phyloP scores from a whole-genome alignment of 2,329 filamentous ascomycete species.

The Neonectria coccinea region DNA sequence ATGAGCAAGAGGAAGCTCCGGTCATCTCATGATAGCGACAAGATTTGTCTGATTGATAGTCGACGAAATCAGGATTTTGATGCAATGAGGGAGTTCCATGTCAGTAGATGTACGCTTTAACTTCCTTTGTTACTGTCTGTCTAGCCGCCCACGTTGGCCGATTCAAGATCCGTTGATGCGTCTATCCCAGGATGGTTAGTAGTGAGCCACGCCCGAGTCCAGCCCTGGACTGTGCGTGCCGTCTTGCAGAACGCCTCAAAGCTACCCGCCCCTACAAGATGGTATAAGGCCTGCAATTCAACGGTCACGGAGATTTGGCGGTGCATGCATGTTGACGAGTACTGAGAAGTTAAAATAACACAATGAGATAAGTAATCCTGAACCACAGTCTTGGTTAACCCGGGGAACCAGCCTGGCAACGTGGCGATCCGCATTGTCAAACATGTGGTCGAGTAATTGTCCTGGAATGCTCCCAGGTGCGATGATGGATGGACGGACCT shows the following conservation, averaged over 20 bases:
- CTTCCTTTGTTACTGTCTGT: too few species aligned
- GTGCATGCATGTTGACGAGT: background rate
- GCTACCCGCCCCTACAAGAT: background rate
- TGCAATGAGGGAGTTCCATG: too few species aligned
- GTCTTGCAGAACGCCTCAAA: slow-evolving; percentile 15
- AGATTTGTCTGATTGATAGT: too few species aligned
- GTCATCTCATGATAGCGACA: too few species aligned
- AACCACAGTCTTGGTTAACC: slow-evolving; percentile 17
- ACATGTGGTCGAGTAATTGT: background rate
- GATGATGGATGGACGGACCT: background rate
- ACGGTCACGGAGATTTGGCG: background rate
- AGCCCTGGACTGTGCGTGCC: background rate
- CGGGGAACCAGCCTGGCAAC: slow-evolving; percentile 15
- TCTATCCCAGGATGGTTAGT: slow-evolving; percentile 21
- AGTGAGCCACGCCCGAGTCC: slow-evolving; percentile 5
- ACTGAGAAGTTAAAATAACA: background rate
- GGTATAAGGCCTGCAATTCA: background rate
- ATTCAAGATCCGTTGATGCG: too few species aligned
- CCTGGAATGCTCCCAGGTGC: slow-evolving; percentile 11
- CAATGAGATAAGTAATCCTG: background rate
- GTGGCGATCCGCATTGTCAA: background rate
- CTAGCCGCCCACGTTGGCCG: too few species aligned
- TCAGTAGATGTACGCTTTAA: too few species aligned
- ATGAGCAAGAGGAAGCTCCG: too few species aligned
- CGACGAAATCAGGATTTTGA: too few species aligned